Base-by-base conservation (phyloP, 768 basidiomycete genomes). In the Russula sp. region DNA sequence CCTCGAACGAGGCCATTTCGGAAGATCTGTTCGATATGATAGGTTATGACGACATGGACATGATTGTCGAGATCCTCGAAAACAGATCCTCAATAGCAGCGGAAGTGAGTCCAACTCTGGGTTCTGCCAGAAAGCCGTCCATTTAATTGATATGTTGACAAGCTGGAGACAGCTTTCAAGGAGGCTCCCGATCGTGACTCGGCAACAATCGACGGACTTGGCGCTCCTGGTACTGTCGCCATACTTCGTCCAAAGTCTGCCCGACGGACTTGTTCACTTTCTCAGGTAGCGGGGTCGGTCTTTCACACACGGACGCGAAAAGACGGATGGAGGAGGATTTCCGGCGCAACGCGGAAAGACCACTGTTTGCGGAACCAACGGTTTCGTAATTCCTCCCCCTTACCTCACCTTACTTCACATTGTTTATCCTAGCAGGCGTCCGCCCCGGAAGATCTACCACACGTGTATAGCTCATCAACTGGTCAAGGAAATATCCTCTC, bases 11-110 rank as follows among this genome's bases (percentile, higher is more conserved):
- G 35, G 84, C 82, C 22, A 88, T 97, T 35, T 89, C 91, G 32
- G 82, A 76, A 32, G 88, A 91, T 67, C 72, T 98, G 10, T 83
- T 82, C 8, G 94, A 97, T 63, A 76, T 91, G 10, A 72, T 95
- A 52, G 96, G 94, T 2, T 91, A 87, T 71, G 90, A 96, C 55
- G 82, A 88, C 18, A 84, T 98, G 53, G 91, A 91, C 32, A 76
- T 94, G 39, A 84, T 88, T 8, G 82, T 82, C 75, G 82, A 89
- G 47, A 80, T 97, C 32, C 73, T 97, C 2, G 71, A 77, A 18
- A 78, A 84, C 35, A 84, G 94, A 22, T 64, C 68, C 7, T 70
- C 73, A 1, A 70, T 87, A 37, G 77, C 74, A 34, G 67, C 77
- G 67, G 77, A 85, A 72, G 89, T 88, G 66, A 68, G 77, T 45